Percentiles rank a stretch among this genome's conserved stretches.
These are phyloP conservation scores for Rhinocladiella mackenziei DNA, from an alignment of 2,329 filamentous ascomycete genomes.

Conservation along the genomic window DNA sequence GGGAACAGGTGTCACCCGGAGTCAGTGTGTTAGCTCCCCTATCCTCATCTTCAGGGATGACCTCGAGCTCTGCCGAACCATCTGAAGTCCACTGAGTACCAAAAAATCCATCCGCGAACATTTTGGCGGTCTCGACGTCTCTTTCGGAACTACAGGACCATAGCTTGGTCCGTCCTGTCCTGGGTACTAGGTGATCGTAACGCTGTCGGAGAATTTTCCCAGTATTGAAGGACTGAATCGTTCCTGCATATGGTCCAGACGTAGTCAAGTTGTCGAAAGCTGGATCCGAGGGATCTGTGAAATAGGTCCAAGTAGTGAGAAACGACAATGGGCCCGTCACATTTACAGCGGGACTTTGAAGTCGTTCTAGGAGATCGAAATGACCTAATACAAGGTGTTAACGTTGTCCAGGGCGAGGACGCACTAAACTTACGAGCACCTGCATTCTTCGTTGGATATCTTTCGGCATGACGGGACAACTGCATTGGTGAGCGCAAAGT, in stretches of 20 bases:
- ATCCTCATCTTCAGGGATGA: constrained; percentile 52
- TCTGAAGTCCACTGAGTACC: constrained; percentile 45
- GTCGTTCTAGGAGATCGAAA: constrained; percentile 47
- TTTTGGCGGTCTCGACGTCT: constrained; percentile 54
- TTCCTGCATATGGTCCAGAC: constrained; percentile 55
- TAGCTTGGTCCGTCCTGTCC: constrained; percentile 38
- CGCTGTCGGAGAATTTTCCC: constrained; percentile 53
- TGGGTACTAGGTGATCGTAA: constrained; percentile 47
- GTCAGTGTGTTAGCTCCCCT: constrained; percentile 54
- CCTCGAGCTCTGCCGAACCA: constrained; percentile 41
- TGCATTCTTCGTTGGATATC: constrained; percentile 52
- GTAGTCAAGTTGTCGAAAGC: constrained; percentile 53
- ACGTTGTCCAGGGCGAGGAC: neutral
- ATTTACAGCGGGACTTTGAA: constrained; percentile 40
- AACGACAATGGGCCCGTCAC: constrained; percentile 53
- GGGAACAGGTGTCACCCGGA: constrained; percentile 47
- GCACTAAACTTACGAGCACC: constrained; percentile 45
- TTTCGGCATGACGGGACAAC: constrained; percentile 56
- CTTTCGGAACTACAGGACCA: constrained; percentile 55
- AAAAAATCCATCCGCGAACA: constrained; percentile 55
- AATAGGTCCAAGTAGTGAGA: constrained; percentile 53
- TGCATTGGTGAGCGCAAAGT: constrained; percentile 27
- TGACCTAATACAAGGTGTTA: constrained; percentile 36
- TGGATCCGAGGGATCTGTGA: constrained; percentile 42
- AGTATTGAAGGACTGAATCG: constrained; percentile 51